phyloP scores from a whole-genome alignment of 257 asterid genomes.

The Echites panduratus region DNA sequence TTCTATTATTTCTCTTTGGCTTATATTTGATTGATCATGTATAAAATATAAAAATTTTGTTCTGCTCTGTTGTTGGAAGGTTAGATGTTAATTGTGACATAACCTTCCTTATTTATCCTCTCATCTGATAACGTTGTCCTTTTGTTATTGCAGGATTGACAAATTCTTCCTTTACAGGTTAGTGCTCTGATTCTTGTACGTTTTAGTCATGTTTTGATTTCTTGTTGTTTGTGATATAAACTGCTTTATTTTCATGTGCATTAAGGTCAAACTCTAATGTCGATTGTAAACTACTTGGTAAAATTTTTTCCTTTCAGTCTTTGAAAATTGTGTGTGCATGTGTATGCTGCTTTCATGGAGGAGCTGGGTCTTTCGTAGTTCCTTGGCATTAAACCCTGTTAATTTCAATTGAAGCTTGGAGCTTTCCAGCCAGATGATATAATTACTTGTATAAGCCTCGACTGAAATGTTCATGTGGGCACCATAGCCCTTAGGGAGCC shows the following conservation, averaged over 20 bases:
- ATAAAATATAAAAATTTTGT: not conserved
- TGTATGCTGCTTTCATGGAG: not conserved
- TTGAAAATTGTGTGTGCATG: not conserved
- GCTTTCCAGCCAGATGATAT: not conserved
- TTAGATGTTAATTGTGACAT: slow-evolving; percentile 5
- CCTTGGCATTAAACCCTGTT: not conserved
- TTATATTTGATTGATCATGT: not conserved
- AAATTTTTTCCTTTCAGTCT: not conserved
- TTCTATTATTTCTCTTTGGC: not conserved
- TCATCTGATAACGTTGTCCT: slow-evolving; percentile 12
- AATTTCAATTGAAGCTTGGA: not conserved
- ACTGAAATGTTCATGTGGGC: not conserved
- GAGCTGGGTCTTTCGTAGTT: not conserved
- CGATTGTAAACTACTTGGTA: not conserved
- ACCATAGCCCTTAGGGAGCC: not conserved
- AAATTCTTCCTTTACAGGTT: slow-evolving; percentile 69
- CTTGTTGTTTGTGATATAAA: not conserved
- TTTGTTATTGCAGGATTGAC: slow-evolving; percentile 59
- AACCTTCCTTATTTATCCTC: not conserved
- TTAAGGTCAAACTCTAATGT: not conserved
- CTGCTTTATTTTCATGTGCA: not conserved
- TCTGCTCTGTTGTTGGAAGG: not conserved
- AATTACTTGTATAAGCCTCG: not conserved
- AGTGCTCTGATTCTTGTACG: slow-evolving; percentile 10
- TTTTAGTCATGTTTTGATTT: not conserved